A percentile compares a stretch with the other conserved stretches of the same genome.
phyloP scores from a whole-genome alignment of 1,139 yeast genomes.

The Pneumocystis sp. region DNA sequence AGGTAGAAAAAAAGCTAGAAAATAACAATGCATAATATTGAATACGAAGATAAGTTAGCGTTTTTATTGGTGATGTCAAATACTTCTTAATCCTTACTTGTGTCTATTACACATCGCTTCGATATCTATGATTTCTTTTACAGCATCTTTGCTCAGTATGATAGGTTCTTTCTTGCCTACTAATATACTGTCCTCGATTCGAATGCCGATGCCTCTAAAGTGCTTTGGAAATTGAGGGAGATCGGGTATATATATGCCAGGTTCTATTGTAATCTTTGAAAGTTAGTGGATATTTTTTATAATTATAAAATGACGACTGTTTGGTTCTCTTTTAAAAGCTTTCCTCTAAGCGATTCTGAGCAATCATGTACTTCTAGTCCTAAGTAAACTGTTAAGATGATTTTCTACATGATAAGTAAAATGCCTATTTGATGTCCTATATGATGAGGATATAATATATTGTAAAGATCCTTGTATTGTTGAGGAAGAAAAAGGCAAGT shows the following conservation, averaged over 20 bases:
- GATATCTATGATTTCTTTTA: conserved; percentile 68
- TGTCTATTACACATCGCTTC: conserved; percentile 27
- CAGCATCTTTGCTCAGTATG: conserved; percentile 60
- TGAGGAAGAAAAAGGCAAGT: conserved; percentile 34
- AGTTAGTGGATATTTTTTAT: neutral
- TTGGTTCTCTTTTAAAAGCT: conserved; percentile 38
- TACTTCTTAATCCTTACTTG: neutral
- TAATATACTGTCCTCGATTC: conserved; percentile 79
- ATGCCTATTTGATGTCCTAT: conserved; percentile 61
- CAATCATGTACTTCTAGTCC: conserved; percentile 51
- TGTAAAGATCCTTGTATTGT: conserved; percentile 13
- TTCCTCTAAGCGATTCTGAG: conserved; percentile 11
- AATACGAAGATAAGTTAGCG: no score
- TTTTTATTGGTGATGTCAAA: no score
- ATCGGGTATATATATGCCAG: conserved; percentile 78
- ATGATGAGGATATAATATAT: conserved; percentile 71
- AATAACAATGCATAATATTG: neutral
- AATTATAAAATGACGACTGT: conserved; percentile 31
- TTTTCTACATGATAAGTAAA: neutral
- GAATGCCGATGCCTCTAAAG: conserved; percentile 78
- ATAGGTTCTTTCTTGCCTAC: conserved; percentile 59
- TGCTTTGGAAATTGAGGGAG: conserved; percentile 56
- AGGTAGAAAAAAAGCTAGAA: neutral
- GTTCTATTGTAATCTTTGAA: conserved; percentile 52
- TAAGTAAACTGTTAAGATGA: conserved; percentile 19